These are phyloP conservation scores for Russula emetica DNA, from an alignment of 768 basidiomycete species.

Conservation along the genomic window DNA sequence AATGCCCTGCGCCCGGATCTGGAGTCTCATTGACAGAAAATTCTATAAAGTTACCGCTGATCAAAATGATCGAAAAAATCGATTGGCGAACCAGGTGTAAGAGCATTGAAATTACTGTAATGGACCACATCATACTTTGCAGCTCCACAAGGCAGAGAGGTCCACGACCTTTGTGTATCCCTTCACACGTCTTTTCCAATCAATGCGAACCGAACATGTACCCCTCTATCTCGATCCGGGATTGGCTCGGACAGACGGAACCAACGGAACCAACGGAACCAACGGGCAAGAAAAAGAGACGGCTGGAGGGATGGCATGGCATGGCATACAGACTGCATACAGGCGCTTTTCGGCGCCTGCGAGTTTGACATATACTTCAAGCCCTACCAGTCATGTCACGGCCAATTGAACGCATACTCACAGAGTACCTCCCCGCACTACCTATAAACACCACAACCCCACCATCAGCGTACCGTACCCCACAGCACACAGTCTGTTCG, in stretches of 20 bases:
- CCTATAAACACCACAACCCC: constrained; percentile 3
- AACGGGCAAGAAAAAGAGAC: background rate
- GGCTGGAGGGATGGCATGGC: too few species aligned
- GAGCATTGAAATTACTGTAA: too few species aligned
- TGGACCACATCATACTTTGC: too few species aligned
- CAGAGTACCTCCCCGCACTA: background rate
- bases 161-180: too few species aligned
- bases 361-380: too few species aligned
- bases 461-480: background rate
- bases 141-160: too few species aligned
- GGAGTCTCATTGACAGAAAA: background rate
- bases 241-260: too few species aligned
- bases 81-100: background rate
- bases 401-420: background rate
- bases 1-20: constrained; percentile 3
- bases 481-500: background rate
- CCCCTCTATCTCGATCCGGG: too few species aligned
- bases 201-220: too few species aligned
- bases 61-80: background rate
- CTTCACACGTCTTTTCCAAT: too few species aligned
- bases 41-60: background rate
- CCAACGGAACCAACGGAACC: background rate
- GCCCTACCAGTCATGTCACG: background rate
- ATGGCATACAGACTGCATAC: too few species aligned
- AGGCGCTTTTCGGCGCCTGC: background rate